Percentiles rank a stretch among this genome's conserved stretches.
These are phyloP conservation scores for Aspergillus hancockii DNA, from an alignment of 495 filamentous ascomycete genomes.

Conservation along the genomic window DNA sequence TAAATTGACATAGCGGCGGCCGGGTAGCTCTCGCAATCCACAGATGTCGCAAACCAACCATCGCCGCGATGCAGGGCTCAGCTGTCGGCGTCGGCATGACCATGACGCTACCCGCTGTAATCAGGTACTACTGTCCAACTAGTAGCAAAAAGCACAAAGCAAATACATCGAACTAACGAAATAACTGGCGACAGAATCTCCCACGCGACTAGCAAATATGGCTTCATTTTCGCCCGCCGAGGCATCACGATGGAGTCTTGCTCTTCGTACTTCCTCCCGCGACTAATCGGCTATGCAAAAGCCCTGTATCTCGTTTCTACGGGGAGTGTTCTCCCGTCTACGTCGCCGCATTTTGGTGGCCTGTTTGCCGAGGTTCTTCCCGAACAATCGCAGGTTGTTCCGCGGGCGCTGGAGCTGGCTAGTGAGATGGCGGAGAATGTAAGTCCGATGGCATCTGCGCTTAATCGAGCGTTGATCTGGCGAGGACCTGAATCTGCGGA, in stretches of 20 bases:
- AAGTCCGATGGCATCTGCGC: conserved; percentile 49
- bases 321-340: conserved; percentile 33
- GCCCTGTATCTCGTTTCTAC: conserved; percentile 55
- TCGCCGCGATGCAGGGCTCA: conserved; percentile 64
- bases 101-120: conserved; percentile 62
- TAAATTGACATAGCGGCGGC: conserved; percentile 27
- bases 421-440: conserved; percentile 60
- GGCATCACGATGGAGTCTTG: conserved; percentile 65
- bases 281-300: conserved; percentile 56
- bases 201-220: conserved; percentile 54
- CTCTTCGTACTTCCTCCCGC: conserved; percentile 63
- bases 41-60: conserved; percentile 62
- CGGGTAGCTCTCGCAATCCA: conserved; percentile 59
- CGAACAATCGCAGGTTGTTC: conserved; percentile 50
- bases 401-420: conserved; percentile 57
- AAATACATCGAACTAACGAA: background rate
- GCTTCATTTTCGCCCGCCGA: conserved; percentile 64
- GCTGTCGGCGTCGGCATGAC: conserved; percentile 70
- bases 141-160: background rate
- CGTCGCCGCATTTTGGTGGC: conserved; percentile 39
- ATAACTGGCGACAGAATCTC: conserved; percentile 42
- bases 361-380: conserved; percentile 59
- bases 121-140: conserved; percentile 37
- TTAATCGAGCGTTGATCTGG: conserved; percentile 65
- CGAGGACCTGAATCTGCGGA: conserved; percentile 55